Conservation (phyloP, 805 yeast species). For the Sugiyamaella valdiviana region DNA sequence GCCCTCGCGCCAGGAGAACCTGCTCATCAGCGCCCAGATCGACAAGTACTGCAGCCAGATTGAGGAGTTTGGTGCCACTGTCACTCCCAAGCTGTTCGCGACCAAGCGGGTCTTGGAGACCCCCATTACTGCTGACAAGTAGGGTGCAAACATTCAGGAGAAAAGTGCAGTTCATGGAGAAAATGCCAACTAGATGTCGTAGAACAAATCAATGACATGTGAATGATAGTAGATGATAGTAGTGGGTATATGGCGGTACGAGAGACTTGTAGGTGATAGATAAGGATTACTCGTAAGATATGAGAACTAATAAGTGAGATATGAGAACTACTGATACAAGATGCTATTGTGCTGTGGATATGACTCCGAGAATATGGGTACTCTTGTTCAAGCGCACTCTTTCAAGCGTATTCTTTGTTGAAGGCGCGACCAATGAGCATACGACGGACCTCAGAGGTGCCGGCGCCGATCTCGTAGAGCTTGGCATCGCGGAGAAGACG, state of each 20-base stretch:
- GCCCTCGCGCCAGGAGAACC: constrained; percentile 68
- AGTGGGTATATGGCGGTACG: no score
- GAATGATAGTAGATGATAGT: no score
- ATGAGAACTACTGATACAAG: no score
- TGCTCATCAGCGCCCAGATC: constrained; percentile 61
- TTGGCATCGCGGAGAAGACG: constrained; percentile 31
- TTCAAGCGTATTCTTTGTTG: constrained; percentile 26
- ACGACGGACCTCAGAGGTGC: constrained; percentile 30
- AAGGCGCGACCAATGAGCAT: constrained; percentile 32
- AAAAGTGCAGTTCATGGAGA: background rate
- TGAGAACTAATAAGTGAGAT: no score
- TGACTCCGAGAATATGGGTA: no score
- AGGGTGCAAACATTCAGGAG: background rate
- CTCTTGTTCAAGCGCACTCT: no score
- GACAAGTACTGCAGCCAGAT: constrained; percentile 65
- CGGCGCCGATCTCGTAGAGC: constrained; percentile 32
- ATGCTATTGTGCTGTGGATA: no score
- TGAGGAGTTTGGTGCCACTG: constrained; percentile 63
- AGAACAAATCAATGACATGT: no score
- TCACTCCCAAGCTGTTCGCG: constrained; percentile 58
- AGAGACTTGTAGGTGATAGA: no score
- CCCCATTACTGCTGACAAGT: background rate
- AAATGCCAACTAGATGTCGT: no score
- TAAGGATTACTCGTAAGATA: no score
- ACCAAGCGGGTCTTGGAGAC: constrained; percentile 17